Conservation (phyloP, 1,284 basidiomycete species). For the Tetrapyrgos nigripes region DNA sequence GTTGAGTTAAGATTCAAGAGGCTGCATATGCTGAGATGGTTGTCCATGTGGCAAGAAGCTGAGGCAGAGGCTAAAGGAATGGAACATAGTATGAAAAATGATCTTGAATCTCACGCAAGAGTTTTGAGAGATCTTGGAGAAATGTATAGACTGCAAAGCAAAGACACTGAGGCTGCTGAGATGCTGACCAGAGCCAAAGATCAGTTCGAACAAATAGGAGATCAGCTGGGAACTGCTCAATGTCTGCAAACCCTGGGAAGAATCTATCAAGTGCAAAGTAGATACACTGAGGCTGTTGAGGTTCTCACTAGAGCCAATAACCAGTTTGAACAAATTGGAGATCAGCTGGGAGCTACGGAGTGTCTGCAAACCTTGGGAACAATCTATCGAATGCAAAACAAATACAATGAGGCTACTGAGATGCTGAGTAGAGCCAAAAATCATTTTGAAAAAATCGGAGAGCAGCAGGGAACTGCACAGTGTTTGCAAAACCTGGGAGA, state of each 20-base stretch:
- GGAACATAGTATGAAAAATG: not conserved
- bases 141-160: not conserved
- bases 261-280: slow-evolving; percentile 10
- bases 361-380: not conserved
- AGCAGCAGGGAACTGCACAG: not conserved
- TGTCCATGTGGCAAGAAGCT: not conserved
- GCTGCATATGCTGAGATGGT: not conserved
- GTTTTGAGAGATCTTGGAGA: slow-evolving; percentile 1
- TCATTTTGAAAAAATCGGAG: not conserved
- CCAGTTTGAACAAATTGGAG: slow-evolving; percentile 3
- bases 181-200: slow-evolving; percentile 1
- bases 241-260: slow-evolving; percentile 13
- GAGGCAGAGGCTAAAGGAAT: not conserved
- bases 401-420: not conserved
- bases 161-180: slow-evolving; percentile 10
- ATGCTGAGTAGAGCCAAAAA: not conserved
- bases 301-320: slow-evolving; percentile 2
- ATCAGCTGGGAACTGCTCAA: slow-evolving; percentile 13
- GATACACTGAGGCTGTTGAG: slow-evolving; percentile 6
- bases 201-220: slow-evolving; percentile 8
- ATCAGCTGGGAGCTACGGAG: not conserved
- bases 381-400: not conserved
- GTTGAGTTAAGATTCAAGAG: not conserved
- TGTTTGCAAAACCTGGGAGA: not conserved
- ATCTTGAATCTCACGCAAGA: slow-evolving; percentile 4